phyloP scores from a whole-genome alignment of 306 rosid species.

The Datisca glomerata region DNA sequence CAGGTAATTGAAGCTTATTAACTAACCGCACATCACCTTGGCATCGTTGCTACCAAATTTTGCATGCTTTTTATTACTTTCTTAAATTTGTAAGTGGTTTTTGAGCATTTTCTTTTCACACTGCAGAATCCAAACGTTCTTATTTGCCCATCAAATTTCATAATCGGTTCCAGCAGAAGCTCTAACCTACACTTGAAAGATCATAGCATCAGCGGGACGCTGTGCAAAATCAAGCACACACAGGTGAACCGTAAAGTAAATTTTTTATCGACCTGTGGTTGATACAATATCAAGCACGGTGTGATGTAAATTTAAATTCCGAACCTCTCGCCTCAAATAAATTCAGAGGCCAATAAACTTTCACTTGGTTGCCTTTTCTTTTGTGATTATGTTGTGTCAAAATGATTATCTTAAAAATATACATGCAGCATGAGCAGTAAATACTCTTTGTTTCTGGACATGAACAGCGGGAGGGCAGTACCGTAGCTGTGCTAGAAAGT shows the following conservation, averaged over 20 bases:
- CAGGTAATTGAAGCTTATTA: constrained; percentile 32
- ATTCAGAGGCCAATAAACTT: too few relatives aligned
- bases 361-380: too few relatives aligned
- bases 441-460: constrained; percentile 29
- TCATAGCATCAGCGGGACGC: constrained; percentile 37
- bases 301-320: too few relatives aligned
- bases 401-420: too few relatives aligned
- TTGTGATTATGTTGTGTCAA: too few relatives aligned
- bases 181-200: constrained; percentile 64
- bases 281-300: too few relatives aligned
- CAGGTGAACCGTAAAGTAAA: constrained; percentile 36
- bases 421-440: too few relatives aligned
- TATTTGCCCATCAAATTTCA: constrained; percentile 28
- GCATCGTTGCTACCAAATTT: not conserved
- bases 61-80: constrained; percentile 7
- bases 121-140: constrained; percentile 56
- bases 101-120: not conserved
- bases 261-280: too few relatives aligned
- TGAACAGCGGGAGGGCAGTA: constrained; percentile 53
- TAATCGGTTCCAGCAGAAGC: constrained; percentile 58
- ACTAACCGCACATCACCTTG: not conserved
- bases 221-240: constrained; percentile 71
- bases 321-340: too few relatives aligned
- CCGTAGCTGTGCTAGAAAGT: constrained; percentile 69
- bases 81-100: constrained; percentile 3